Evolutionary conservation across 2,329 filamentous ascomycete genomes (phyloP).

Genomic region (Aspergillus nomiae): DNA sequence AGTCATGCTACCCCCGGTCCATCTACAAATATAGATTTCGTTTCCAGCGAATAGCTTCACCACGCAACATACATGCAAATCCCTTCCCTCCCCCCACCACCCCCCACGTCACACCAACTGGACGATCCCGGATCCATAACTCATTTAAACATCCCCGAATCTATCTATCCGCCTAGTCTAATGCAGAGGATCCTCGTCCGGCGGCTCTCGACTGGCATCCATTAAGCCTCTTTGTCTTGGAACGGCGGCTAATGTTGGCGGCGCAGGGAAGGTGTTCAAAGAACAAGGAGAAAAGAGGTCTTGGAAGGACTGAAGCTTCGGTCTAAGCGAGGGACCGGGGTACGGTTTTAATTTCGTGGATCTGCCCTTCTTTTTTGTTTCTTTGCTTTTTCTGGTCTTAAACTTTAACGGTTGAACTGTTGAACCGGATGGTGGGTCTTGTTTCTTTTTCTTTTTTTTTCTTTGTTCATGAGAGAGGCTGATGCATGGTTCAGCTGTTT

Average conservation of each 20-base stretch:
- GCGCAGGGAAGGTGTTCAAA: background rate
- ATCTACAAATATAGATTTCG: background rate
- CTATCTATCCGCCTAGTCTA: background rate
- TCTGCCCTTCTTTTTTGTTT: background rate
- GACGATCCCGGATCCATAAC: background rate
- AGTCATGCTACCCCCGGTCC: background rate
- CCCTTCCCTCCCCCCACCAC: no score
- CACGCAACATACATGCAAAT: background rate
- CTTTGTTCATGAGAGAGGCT: no score
- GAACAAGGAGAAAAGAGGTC: background rate
- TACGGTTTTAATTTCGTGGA: background rate
- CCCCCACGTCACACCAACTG: background rate
- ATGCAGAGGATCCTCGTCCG: background rate
- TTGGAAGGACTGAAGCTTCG: background rate
- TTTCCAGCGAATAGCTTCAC: no score
- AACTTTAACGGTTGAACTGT: background rate
- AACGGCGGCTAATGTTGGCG: background rate
- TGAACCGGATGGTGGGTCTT: background rate
- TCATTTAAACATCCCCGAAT: background rate
- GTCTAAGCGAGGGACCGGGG: background rate
- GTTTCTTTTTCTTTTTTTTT: background rate
- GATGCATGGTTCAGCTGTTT: background rate
- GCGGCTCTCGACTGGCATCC: background rate
- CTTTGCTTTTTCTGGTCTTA: background rate
- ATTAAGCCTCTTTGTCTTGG: background rate